Evolutionary conservation across 169 alveolate species (phyloP), one percentile per base, ranked within the genome.

Genomic region (Cardiosporidium cionae): DNA sequence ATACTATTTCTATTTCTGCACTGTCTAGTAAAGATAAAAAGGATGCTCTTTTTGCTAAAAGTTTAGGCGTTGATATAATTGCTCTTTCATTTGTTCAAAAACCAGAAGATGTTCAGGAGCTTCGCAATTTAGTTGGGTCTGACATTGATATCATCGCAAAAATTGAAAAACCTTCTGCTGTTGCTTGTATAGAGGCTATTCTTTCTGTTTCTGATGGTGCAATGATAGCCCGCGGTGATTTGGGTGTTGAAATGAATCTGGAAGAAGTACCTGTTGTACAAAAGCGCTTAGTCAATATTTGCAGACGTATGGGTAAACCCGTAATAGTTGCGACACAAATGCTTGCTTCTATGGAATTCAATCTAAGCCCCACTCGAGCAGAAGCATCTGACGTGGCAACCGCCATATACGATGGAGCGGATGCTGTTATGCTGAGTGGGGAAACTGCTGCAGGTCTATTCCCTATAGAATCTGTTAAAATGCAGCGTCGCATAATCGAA

Each of bases 211-310:
- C 97, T 3, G 98, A 97, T 78, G 99, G 98, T 5, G 86, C 96
- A 54, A 94, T 96, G 98, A 94, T 97, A 9, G 99, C 99, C 52
- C 90, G 99, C 71, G 99, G 99, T 4, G 98, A 94, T 80, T 69
- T 97, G 65, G 98, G 98, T 44, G 90, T 95, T 88, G 99, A 96
- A 82, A 93, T 96, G 34, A 91, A 98, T 28, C 87, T 96, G 6
- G 97, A 94, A 67, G 89, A 93, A 62, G 97, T 95, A 35, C 94
- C 92, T 85, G 72, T 89, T 52, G 96, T 96, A 22, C 98, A 95
- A 84, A 95, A 94, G 76, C 82, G 86, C 53, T 91, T 93, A 91
- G 91, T 93, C 53, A 84, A 90, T 37, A 90, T 44, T 22, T 86
- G 92, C 68, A 77, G 87, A 27, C 81, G 81, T n/a, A 87, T 87